Percentiles rank a stretch among this genome's conserved stretches.
Evolutionary conservation across 2,329 filamentous ascomycete species (phyloP).

Genomic region (Cryphonectria japonica): DNA sequence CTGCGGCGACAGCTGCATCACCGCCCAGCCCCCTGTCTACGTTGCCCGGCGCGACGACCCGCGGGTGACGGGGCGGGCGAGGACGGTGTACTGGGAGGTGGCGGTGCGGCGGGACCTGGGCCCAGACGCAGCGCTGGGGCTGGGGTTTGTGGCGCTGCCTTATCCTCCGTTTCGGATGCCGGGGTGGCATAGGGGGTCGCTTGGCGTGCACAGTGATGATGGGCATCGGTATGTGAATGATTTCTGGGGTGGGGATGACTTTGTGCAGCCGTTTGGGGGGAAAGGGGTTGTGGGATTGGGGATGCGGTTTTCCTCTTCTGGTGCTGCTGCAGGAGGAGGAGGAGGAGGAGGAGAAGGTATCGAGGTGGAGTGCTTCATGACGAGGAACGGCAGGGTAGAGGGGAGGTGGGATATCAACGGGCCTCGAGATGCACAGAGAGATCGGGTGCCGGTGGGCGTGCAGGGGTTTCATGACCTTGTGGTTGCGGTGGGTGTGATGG

Average conservation of each 20-base stretch:
- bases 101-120: conserved; percentile 53
- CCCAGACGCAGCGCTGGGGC: conserved; percentile 49
- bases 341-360: not conserved
- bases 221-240: conserved; percentile 78
- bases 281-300: conserved; percentile 74
- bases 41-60: conserved; percentile 63
- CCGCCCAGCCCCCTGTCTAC: conserved; percentile 73
- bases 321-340: not conserved
- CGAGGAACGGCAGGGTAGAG: conserved; percentile 62
- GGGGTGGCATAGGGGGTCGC: conserved; percentile 76
- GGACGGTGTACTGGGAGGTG: conserved; percentile 71
- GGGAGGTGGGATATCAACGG: conserved; percentile 76
- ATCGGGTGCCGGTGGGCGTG: conserved; percentile 66
- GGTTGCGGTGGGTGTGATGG: conserved; percentile 10
- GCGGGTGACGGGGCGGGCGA: conserved; percentile 43
- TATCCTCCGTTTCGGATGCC: conserved; percentile 79
- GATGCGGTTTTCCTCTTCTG: conserved; percentile 59
- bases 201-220: conserved; percentile 81
- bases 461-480: conserved; percentile 67
- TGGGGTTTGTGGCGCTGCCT: conserved; percentile 74
- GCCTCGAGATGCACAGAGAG: conserved; percentile 67
- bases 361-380: conserved; percentile 70
- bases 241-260: conserved; percentile 71
- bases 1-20: conserved; percentile 64
- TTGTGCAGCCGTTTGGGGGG: conserved; percentile 64